Percentiles rank a stretch among this genome's conserved stretches.
Conservation (phyloP, 2,329 filamentous ascomycete genomes). For the Clarireedia paspali region DNA sequence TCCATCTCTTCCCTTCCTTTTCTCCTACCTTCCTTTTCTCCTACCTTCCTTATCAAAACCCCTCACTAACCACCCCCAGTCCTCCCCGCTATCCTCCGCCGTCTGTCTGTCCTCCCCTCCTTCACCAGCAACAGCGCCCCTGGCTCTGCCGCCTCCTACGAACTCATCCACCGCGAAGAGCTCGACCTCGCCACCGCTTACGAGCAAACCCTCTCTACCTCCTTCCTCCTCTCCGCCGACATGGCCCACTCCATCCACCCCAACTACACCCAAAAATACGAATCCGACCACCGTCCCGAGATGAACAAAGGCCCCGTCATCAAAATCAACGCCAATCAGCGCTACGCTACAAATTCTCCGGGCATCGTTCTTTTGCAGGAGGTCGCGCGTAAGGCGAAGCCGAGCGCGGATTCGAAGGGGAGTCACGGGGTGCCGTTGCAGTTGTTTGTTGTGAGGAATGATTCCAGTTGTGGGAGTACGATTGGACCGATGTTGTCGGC, state of each 20-base stretch:
- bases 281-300: constrained; percentile 79
- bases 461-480: constrained; percentile 88
- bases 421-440: constrained; percentile 73
- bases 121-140: constrained; percentile 30
- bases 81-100: constrained; percentile 76
- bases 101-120: constrained; percentile 71
- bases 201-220: constrained; percentile 85
- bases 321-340: constrained; percentile 96
- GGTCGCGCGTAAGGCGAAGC: constrained; percentile 57
- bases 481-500: constrained; percentile 96
- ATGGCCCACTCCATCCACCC: constrained; percentile 97
- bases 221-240: constrained; percentile 91
- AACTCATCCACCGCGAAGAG: constrained; percentile 40
- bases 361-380: constrained; percentile 91
- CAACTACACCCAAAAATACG: constrained; percentile 90
- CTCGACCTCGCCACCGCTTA: constrained; percentile 68
- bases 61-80: constrained; percentile 30
- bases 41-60: no score
- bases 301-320: constrained; percentile 97
- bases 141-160: constrained; percentile 56
- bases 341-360: constrained; percentile 93
- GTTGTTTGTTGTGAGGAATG: constrained; percentile 93
- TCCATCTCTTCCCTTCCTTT: no score
- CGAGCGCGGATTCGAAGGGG: constrained; percentile 37
- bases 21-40: no score